A percentile compares a stretch with the other conserved stretches of the same genome.
These are phyloP conservation scores for Leccinum rimulosum DNA, from an alignment of 768 basidiomycete genomes.

Conservation along the genomic window DNA sequence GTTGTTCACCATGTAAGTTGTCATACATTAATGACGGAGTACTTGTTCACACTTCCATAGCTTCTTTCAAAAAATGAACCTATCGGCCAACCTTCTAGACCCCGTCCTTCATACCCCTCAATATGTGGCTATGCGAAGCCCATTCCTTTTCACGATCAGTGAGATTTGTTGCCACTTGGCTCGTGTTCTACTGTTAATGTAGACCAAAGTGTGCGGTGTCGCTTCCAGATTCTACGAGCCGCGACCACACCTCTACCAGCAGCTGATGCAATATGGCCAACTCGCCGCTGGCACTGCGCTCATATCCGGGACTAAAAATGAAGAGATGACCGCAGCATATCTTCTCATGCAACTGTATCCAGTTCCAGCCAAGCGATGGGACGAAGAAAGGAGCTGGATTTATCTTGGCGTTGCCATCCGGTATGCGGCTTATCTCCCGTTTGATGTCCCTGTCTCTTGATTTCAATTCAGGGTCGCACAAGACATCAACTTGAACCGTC, in stretches of 20 bases:
- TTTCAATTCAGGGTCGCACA: conserved; percentile 66
- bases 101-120: conserved; percentile 83
- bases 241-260: conserved; percentile 65
- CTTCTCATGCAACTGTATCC: conserved; percentile 76
- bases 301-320: conserved; percentile 72
- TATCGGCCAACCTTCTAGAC: conserved; percentile 76
- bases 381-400: conserved; percentile 88
- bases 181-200: conserved; percentile 6
- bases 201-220: conserved; percentile 72
- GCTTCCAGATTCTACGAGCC: conserved; percentile 78
- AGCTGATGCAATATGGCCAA: conserved; percentile 73
- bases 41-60: conserved; percentile 35
- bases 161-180: conserved; percentile 29
- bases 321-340: conserved; percentile 85
- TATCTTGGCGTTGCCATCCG: conserved; percentile 88
- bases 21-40: not conserved
- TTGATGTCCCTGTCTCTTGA: conserved; percentile 3
- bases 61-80: conserved; percentile 77
- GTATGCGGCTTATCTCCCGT: conserved; percentile 35
- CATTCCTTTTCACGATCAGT: conserved; percentile 92
- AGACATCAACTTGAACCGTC: conserved; percentile 85
- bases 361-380: conserved; percentile 75
- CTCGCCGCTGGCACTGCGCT: conserved; percentile 75
- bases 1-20: conserved; percentile 65
- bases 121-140: conserved; percentile 75